Evolutionary conservation across 441 rosid species (phyloP).

Genomic region (Biscutella laevigata): DNA sequence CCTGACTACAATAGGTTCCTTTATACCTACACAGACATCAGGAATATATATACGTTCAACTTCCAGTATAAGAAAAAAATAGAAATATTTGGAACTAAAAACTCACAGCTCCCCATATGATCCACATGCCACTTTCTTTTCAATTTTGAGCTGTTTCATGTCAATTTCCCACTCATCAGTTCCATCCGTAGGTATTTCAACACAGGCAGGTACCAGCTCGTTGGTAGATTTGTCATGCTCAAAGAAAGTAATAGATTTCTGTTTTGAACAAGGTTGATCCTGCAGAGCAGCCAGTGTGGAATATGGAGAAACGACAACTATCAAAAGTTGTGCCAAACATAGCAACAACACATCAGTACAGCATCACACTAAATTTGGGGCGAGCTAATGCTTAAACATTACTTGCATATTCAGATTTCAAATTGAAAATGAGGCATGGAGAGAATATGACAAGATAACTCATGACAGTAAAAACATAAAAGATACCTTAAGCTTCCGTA

Average conservation of each 20-base stretch:
- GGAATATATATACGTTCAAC: slow-evolving; percentile 9
- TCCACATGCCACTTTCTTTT: slow-evolving; percentile 75
- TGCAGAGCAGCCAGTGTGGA: slow-evolving; percentile 35
- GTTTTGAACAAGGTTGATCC: slow-evolving; percentile 49
- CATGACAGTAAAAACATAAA: slow-evolving; percentile 14
- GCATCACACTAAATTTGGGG: background rate
- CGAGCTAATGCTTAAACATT: slow-evolving; percentile 6
- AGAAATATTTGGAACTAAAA: slow-evolving; percentile 1
- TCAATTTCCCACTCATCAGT: slow-evolving; percentile 97
- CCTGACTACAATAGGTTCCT: slow-evolving; percentile 90
- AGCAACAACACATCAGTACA: slow-evolving; percentile 17
- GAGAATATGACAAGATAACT: too few species aligned
- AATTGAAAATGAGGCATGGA: background rate
- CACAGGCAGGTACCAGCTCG: slow-evolving; percentile 44
- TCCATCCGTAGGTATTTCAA: slow-evolving; percentile 86
- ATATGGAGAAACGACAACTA: slow-evolving; percentile 13
- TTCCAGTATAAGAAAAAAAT: background rate
- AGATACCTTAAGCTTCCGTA: slow-evolving; percentile 60
- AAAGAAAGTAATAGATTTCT: slow-evolving; percentile 35
- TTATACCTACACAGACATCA: slow-evolving; percentile 45
- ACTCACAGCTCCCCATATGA: slow-evolving; percentile 86
- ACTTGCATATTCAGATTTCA: slow-evolving; percentile 13
- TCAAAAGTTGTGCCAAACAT: slow-evolving; percentile 20
- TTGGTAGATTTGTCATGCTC: slow-evolving; percentile 34
- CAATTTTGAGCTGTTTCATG: slow-evolving; percentile 57